Evolutionary conservation across 2,329 filamentous ascomycete genomes (phyloP), one percentile per base, ranked within the genome.

Genomic region (Hymenoscyphus scutula): DNA sequence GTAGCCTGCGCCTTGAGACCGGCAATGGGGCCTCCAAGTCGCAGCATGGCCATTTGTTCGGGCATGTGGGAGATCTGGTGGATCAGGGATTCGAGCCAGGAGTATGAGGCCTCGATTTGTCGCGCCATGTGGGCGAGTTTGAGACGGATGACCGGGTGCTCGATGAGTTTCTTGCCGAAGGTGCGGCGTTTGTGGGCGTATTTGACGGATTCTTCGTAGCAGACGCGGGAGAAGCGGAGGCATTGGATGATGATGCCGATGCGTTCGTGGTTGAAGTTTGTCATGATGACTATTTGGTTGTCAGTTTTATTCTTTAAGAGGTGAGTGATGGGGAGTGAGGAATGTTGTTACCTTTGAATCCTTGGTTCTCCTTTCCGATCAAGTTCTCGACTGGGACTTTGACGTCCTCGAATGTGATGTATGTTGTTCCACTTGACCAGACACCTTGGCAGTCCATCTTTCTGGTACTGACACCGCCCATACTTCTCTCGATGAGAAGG

Each of bases 351-450:
- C 85, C 84, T 80, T 93, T 91, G 86, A 99, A 99, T 45, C 95
- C 95, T 77, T 96, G 89, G 83, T 99, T 97, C 81, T 96, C 89
- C 82, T 97, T 98, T 79, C 95, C 95, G 64, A 99, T 88, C 71
- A 99, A 78, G 81, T 99, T 98, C 84, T 97, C 94, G n/a, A 98
- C 95, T 1, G 95, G 95, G 0, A 99, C 95, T 82, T 98, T 98
- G 78, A 98, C 95, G 75, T 99, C 95, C 78, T 99, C 95, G 70
- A 98, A 98, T 53, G 94, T 97, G 75, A 99, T 89, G 78, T 98
- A 99, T 34, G 95, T 97, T 17, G 95, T 98, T 60, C 95, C 95
- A 69, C 87, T 91, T 66, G 89, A 92, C 91, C 93, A 97, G 34
- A 98, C 93, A 77, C 95, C 95, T 79, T 97, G 93, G 83, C 94